Evolutionary conservation across 208 protist species (phyloP), one percentile per base, ranked within the genome.

Genomic region (Naegleria gruberi): DNA sequence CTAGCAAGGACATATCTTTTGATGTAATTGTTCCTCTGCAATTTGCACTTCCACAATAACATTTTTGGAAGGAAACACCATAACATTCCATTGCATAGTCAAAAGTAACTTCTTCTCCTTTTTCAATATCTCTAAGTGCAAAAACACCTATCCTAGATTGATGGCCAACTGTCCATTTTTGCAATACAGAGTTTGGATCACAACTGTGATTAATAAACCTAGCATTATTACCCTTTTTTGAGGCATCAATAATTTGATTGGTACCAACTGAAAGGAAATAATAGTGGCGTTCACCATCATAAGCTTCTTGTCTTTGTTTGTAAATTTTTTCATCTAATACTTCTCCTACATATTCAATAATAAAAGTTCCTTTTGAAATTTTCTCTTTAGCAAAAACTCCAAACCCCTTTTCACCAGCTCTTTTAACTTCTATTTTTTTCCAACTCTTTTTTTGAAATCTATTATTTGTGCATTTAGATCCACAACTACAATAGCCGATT

Each of bases 261-360:
- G 41, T 15, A 37, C 10, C 12, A n/a, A 87, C 12, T 41, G 82
- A 55, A 15, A 87, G 30, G 30, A 55, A 87, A 87, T 87, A 87
- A 87, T 45, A 87, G 26, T 87, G 82, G 23, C 43, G 12, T 55
- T 87, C 82, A 34, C 43, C 43, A 40, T 87, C 82, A 87, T 87
- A 47, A 3, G 12, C 30, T 12, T 41, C 15, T 40, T 40, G 41
- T 19, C 43, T 4, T 41, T 87, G 17, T 4, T 86, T 42, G 26
- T 41, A 87, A 15, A 41, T 55, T 15, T 87, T 40, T 6, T 47
- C 43, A 23, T 87, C 82, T 34, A 87, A 15, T 0, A 87, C 82
- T 55, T 87, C 82, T 40, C 82, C 82, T 40, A 87, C 82, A 87
- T 87, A 87, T 40, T 87, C 82, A 87, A 87, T 87, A 34, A 87